Evolutionary conservation across 495 filamentous ascomycete genomes (phyloP), one percentile per base, ranked within the genome.

Genomic region (Lepraria neglecta): DNA sequence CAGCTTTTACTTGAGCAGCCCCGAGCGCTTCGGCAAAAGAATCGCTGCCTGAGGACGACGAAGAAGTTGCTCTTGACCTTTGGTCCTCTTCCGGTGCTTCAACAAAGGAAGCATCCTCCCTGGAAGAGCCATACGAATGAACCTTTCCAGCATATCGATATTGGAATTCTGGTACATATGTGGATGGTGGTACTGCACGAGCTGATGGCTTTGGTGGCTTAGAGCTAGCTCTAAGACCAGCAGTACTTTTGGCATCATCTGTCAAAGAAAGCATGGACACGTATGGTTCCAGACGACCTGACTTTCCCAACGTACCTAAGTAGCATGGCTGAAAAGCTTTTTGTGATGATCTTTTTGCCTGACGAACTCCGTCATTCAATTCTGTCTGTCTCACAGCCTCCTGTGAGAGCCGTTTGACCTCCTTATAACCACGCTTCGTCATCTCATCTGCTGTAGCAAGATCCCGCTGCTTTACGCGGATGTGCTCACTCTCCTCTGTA

Each of bases 81-180:
- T 46, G 59, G 42, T 19, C 15, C 59, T 31, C 6, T 46, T 53
- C 40, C 4, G 27, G 47, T 6, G 48, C n/a, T 27, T 45, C 40
- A 19, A 45, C 30, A 38, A 54, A 38, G 9, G 27, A 21, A 24
- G 3, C 38, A 14, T 9, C 19, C 24, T 46, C 35, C 12, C 28
- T 40, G 30, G 35, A 53, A 6, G 50, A 44, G 4, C 45, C 28
- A 21, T 48, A 42, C 33, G 59, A 45, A 43, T 24, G n/a, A 21
- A 5, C 6, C 17, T 44, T 61, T 7, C 50, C 35, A 5, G 59
- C 14, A 38, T 61, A 61, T 5, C 75, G 72, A 65, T 78, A 81
- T 66, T 77, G 72, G 61, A 80, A 81, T 57, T 74, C 73, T 2
- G 74, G 71, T 58, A 78, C 63, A 51, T 76, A 73, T 14, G 77